These are phyloP conservation scores for Mrakia blollopis DNA, from an alignment of 768 basidiomycete genomes.

Conservation along the genomic window DNA sequence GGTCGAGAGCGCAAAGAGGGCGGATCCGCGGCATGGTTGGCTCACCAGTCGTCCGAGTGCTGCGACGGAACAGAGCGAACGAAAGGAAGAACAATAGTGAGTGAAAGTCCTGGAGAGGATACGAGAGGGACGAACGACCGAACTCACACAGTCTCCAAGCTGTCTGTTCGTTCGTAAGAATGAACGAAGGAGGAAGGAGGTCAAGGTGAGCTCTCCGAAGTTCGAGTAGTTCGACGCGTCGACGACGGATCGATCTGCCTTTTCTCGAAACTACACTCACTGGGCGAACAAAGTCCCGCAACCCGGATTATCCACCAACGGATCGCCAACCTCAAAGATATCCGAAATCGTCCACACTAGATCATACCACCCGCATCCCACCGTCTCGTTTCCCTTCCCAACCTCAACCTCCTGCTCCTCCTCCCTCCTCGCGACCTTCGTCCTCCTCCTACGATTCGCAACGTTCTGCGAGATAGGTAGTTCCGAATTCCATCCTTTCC, in stretches of 20 bases:
- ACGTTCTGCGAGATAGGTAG: conserved; percentile 42
- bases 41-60: conserved; percentile 27
- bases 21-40: too few relatives aligned
- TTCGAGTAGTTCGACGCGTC: not conserved
- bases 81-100: not conserved
- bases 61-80: not conserved
- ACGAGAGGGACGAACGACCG: too few relatives aligned
- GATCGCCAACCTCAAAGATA: conserved; percentile 39
- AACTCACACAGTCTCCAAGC: conserved; percentile 21
- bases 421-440: not conserved
- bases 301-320: conserved; percentile 39
- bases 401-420: conserved; percentile 3
- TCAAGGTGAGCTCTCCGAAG: not conserved
- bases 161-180: conserved; percentile 14
- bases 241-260: too few relatives aligned
- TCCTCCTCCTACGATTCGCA: conserved; percentile 28
- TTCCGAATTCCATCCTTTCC: conserved; percentile 40
- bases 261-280: conserved; percentile 35
- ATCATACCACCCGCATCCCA: conserved; percentile 38
- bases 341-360: conserved; percentile 36
- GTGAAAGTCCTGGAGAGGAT: not conserved
- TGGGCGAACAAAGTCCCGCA: conserved; percentile 43
- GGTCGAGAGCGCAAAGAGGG: not conserved
- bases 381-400: not conserved
- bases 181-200: not conserved